phyloP scores from a whole-genome alignment of 2,329 filamentous ascomycete genomes.

The Calonectria pteridis region DNA sequence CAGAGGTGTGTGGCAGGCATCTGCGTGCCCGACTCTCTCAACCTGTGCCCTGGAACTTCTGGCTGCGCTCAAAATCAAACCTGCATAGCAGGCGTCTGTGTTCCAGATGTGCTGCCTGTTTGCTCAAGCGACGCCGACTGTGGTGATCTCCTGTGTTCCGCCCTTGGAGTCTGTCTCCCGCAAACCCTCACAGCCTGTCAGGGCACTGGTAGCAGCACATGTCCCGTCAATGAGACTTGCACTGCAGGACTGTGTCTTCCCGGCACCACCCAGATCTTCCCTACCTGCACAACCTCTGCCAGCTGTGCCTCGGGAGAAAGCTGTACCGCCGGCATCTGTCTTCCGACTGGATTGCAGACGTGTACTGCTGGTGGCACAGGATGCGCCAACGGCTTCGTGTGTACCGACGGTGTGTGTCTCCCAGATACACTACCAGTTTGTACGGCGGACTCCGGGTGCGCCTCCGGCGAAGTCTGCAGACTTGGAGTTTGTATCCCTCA shows the following conservation, averaged over 20 bases:
- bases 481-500: conserved; percentile 11
- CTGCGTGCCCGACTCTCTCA: neutral
- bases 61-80: neutral
- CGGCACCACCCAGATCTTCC: neutral
- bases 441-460: neutral
- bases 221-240: neutral
- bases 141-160: conserved; percentile 6
- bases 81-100: conserved; percentile 9
- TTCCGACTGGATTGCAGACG: neutral
- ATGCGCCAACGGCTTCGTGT: neutral
- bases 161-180: conserved; percentile 13
- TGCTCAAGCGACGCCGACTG: conserved; percentile 9
- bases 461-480: neutral
- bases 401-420: conserved; percentile 14
- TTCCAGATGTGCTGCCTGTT: neutral
- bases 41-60: neutral
- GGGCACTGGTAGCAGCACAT: neutral
- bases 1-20: neutral
- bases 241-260: conserved; percentile 10
- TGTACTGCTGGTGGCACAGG: neutral
- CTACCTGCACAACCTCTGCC: neutral
- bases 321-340: neutral
- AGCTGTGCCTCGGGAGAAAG: neutral
- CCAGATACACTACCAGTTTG: neutral
- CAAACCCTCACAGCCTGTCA: neutral